phyloP scores from a whole-genome alignment of 1,284 basidiomycete genomes.

The Malassezia japonica region DNA sequence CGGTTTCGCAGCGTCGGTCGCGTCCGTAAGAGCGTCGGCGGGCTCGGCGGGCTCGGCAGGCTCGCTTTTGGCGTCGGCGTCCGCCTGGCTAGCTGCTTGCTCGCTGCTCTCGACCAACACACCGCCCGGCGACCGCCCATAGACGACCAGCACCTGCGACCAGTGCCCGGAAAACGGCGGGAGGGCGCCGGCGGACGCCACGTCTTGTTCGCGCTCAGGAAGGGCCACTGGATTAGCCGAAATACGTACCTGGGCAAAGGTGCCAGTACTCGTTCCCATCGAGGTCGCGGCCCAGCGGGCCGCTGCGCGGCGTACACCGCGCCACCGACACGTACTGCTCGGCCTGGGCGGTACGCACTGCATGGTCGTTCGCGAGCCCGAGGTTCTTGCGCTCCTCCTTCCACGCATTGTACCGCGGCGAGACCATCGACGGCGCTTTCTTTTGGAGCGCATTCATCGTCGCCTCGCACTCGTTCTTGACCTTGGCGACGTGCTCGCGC shows the following conservation, averaged over 20 bases:
- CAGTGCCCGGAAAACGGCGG: slow-evolving; percentile 9
- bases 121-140: slow-evolving; percentile 1
- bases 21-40: no score
- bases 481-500: not conserved
- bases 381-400: slow-evolving; percentile 8
- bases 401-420: slow-evolving; percentile 8
- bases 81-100: not conserved
- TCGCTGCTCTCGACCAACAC: not conserved
- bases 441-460: slow-evolving; percentile 6
- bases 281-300: slow-evolving; percentile 18
- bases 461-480: not conserved
- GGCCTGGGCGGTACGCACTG: not conserved
- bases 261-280: slow-evolving; percentile 22
- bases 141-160: slow-evolving; percentile 8
- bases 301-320: not conserved
- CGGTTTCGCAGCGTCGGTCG: no score
- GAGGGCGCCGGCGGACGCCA: not conserved
- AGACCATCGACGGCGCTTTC: slow-evolving; percentile 8
- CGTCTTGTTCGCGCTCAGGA: not conserved
- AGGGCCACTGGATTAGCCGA: slow-evolving; percentile 3
- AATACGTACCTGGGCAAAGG: no score
- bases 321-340: not conserved
- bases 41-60: not conserved
- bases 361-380: not conserved
- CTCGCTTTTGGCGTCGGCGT: not conserved